Conservation (phyloP, 2,329 filamentous ascomycete species). For the Calonectria pseudoturangicola region DNA sequence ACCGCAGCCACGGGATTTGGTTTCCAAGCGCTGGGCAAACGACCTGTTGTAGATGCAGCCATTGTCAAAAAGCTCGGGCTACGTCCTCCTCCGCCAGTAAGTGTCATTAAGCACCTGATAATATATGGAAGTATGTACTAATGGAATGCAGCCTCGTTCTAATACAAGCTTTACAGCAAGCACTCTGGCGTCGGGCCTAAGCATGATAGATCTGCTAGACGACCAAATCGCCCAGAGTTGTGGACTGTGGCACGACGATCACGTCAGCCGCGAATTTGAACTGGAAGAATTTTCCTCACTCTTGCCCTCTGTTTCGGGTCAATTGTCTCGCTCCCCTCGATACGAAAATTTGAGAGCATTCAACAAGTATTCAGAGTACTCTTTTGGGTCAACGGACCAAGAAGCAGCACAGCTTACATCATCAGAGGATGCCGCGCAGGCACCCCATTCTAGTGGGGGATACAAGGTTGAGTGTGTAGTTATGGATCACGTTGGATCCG, state of each 20-base stretch:
- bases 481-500: slow-evolving; percentile 27
- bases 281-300: slow-evolving; percentile 16
- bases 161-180: slow-evolving; percentile 30
- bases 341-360: slow-evolving; percentile 50
- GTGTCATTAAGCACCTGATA: slow-evolving; percentile 21
- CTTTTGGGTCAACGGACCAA: not conserved
- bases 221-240: slow-evolving; percentile 52
- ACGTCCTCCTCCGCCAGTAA: slow-evolving; percentile 61
- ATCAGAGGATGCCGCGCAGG: not conserved
- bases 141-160: slow-evolving; percentile 31
- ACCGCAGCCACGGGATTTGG: slow-evolving; percentile 71
- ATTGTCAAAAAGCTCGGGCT: slow-evolving; percentile 64
- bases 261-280: slow-evolving; percentile 33
- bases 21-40: slow-evolving; percentile 65
- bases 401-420: not conserved
- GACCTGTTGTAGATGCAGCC: slow-evolving; percentile 66
- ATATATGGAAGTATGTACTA: not conserved
- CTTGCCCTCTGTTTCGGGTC: slow-evolving; percentile 31
- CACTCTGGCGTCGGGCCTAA: slow-evolving; percentile 42
- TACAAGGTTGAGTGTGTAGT: slow-evolving; percentile 34
- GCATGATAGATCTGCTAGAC: slow-evolving; percentile 55
- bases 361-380: not conserved
- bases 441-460: not conserved
- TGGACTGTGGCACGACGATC: slow-evolving; percentile 33
- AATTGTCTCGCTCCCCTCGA: slow-evolving; percentile 52